Evolutionary conservation across 2,329 filamentous ascomycete species (phyloP), one percentile per base, ranked within the genome.

Genomic region (Penicillium psychrosexuale): DNA sequence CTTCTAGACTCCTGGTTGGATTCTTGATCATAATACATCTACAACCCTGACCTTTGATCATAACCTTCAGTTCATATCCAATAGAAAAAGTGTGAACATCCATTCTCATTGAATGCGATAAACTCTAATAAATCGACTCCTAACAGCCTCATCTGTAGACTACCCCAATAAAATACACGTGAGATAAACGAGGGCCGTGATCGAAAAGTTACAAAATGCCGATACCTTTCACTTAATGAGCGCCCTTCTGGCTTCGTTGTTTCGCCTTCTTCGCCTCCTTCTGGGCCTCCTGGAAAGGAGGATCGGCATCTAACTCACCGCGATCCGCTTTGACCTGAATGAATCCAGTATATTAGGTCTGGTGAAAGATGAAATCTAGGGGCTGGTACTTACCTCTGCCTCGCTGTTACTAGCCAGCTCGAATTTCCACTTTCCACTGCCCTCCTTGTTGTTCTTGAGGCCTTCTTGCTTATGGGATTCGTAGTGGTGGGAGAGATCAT

Each of bases 361-460:
- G 7, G 11, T 17, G 3, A 1, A n/a, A 33, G 17, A 33, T n/a
- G 19, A 11, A 33, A 13, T 9, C 13, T 3, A 33, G 33, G 22
- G 15, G 11, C 5, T 37, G 34, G 12, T 19, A 43, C 81, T 61
- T 75, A 94, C 80, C 64, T 84, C 84, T 71, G 89, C 88, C 78
- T 95, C 90, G 73, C 87, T 89, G 73, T 90, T 84, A 47, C 85
- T 89, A 3, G 90, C 89, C 47, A 95, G 79, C 70, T 88, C 85
- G 22, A 87, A 80, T 75, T 89, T 88, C 90, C 90, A 94, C 69
- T 90, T 81, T 50, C 80, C 86, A 70, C 84, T 81, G 57, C 89
- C 89, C 37, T 81, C 74, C 63, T 79, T 77, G 71, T 74, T 71
- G 56, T 72, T 72, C 57, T 74, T 71, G 56, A 82, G 53, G 52